Conservation (phyloP, 1,284 basidiomycete species). For the Neolentinus lepideus region DNA sequence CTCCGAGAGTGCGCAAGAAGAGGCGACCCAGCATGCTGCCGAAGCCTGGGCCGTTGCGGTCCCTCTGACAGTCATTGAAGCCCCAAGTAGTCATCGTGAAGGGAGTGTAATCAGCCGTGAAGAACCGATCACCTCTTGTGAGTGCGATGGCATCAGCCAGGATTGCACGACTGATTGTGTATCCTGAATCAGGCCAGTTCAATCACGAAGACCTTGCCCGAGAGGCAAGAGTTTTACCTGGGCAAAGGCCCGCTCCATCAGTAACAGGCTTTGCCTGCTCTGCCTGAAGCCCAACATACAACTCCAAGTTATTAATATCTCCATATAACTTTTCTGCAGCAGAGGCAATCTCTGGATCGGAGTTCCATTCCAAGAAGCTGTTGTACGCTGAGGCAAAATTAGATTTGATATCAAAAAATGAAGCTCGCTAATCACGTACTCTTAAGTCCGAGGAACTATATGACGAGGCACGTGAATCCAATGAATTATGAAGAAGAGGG, state of each 20-base stretch:
- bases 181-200: slow-evolving; percentile 34
- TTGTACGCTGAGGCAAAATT: slow-evolving; percentile 38
- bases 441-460: slow-evolving; percentile 66
- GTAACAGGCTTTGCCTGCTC: slow-evolving; percentile 72
- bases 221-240: slow-evolving; percentile 35
- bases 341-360: slow-evolving; percentile 59
- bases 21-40: slow-evolving; percentile 72
- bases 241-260: slow-evolving; percentile 76
- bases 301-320: slow-evolving; percentile 72
- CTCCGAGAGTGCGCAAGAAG: slow-evolving; percentile 66
- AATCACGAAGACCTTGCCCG: neutral
- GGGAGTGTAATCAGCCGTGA: slow-evolving; percentile 77
- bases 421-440: too few species aligned
- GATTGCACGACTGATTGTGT: slow-evolving; percentile 83
- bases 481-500: neutral
- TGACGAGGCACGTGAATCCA: slow-evolving; percentile 2
- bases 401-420: slow-evolving; percentile 4
- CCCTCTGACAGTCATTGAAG: slow-evolving; percentile 70
- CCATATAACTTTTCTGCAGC: slow-evolving; percentile 76
- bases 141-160: slow-evolving; percentile 84
- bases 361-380: slow-evolving; percentile 80
- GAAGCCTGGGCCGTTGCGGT: slow-evolving; percentile 58
- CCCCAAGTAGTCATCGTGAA: slow-evolving; percentile 81
- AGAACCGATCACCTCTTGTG: slow-evolving; percentile 78
- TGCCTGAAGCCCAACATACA: slow-evolving; percentile 65